Conservation (phyloP, 108 stramenopile genomes). For the Mayamaea pseudoterrestris region DNA sequence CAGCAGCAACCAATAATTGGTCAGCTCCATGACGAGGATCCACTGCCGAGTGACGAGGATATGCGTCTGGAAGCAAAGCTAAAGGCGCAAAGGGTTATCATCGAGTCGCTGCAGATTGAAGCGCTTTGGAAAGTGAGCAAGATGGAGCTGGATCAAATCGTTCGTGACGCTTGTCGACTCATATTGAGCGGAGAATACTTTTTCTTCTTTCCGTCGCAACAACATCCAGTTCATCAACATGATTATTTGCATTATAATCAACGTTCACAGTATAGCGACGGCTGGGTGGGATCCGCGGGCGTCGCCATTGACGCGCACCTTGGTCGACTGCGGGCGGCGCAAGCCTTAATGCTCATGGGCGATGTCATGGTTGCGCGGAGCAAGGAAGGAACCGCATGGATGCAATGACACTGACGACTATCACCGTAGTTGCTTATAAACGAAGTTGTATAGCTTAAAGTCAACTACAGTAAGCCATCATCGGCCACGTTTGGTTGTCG, state of each 20-base stretch:
- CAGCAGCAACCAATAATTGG: too few species aligned
- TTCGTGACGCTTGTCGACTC: slow-evolving; percentile 48
- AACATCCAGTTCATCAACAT: slow-evolving; percentile 9
- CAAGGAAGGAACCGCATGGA: slow-evolving; percentile 63
- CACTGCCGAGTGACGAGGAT: slow-evolving; percentile 24
- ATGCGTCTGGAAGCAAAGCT: slow-evolving; percentile 22
- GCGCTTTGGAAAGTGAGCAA: slow-evolving; percentile 76
- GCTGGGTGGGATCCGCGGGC: slow-evolving; percentile 38
- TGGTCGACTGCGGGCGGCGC: slow-evolving; percentile 45
- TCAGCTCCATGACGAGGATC: too few species aligned
- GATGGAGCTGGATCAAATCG: slow-evolving; percentile 55
- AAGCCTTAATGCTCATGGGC: slow-evolving; percentile 54
- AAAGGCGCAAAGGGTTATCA: slow-evolving; percentile 39
- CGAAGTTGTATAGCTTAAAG: too few species aligned
- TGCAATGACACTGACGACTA: slow-evolving; percentile 8
- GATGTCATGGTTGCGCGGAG: slow-evolving; percentile 62
- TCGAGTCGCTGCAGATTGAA: slow-evolving; percentile 58
- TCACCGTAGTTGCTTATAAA: too few species aligned
- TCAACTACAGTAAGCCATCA: too few species aligned
- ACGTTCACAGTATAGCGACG: too few species aligned
- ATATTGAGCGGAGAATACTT: slow-evolving; percentile 41
- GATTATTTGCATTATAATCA: background rate
- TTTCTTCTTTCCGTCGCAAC: slow-evolving; percentile 54
- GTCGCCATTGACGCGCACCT: slow-evolving; percentile 16
- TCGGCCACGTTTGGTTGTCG: too few species aligned